These are phyloP conservation scores for Hymenoscyphus scutula DNA, from an alignment of 2,329 filamentous ascomycete species.

Conservation along the genomic window DNA sequence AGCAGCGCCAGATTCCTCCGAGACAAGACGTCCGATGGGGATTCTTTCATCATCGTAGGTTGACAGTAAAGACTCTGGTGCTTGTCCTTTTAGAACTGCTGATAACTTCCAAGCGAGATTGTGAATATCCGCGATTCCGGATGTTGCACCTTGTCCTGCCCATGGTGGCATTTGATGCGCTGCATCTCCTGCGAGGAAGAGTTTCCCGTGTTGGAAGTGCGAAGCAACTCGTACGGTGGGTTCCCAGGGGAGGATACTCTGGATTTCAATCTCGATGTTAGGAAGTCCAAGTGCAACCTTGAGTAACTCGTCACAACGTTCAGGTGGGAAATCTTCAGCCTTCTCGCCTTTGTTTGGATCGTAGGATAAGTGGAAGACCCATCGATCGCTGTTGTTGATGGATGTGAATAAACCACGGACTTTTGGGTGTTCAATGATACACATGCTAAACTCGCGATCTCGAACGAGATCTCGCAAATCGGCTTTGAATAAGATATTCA, in stretches of 20 bases:
- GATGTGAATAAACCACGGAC: conserved; percentile 24
- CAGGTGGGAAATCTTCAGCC: conserved; percentile 21
- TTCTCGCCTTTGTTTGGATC: conserved; percentile 27
- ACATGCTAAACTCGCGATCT: conserved; percentile 37
- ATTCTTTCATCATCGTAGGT: conserved; percentile 42
- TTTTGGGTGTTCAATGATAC: conserved; percentile 31
- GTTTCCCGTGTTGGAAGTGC: conserved; percentile 30
- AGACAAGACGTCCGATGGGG: conserved; percentile 34
- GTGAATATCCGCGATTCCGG: conserved; percentile 40
- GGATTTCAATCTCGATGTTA: conserved; percentile 35
- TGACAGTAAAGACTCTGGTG: conserved; percentile 32
- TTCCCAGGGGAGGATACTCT: conserved; percentile 38
- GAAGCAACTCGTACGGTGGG: conserved; percentile 34
- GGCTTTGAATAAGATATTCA: conserved; percentile 39
- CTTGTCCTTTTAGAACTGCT: conserved; percentile 33
- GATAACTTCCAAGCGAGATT: conserved; percentile 46
- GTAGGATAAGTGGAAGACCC: conserved; percentile 33
- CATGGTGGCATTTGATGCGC: conserved; percentile 49
- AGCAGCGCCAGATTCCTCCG: conserved; percentile 13
- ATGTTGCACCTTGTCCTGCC: conserved; percentile 44
- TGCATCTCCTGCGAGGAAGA: conserved; percentile 48
- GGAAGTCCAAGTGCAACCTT: conserved; percentile 34
- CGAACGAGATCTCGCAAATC: conserved; percentile 33
- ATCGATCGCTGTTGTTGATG: conserved; percentile 32
- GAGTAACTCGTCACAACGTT: conserved; percentile 29